A percentile compares a stretch with the other conserved stretches of the same genome.
Conservation (phyloP, 2,329 filamentous ascomycete genomes). For the Penicillium nordicum region DNA sequence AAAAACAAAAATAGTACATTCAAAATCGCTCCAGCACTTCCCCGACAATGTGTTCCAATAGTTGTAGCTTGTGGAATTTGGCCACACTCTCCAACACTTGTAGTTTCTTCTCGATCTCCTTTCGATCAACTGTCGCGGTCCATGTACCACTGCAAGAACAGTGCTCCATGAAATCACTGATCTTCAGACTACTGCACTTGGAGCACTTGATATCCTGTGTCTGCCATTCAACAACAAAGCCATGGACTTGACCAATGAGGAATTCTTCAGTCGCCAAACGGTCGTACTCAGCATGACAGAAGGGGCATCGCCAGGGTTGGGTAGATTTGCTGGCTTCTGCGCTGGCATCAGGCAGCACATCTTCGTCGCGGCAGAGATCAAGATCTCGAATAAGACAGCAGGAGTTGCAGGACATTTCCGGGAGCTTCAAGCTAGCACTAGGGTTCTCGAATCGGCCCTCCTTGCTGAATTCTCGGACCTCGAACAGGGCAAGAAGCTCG, state of each 20-base stretch:
- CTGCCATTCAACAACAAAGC: conserved; percentile 72
- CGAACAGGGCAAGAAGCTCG: conserved; percentile 83
- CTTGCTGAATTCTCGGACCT: conserved; percentile 87
- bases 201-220: conserved; percentile 88
- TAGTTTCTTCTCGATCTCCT: conserved; percentile 63
- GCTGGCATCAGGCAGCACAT: conserved; percentile 60
- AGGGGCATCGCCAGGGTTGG: conserved; percentile 69
- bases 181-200: conserved; percentile 62
- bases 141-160: conserved; percentile 89
- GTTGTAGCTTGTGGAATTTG: conserved; percentile 72
- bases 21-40: conserved; percentile 51
- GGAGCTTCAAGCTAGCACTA: conserved; percentile 67
- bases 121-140: conserved; percentile 66
- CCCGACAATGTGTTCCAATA: conserved; percentile 73
- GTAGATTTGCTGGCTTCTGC: conserved; percentile 30
- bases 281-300: conserved; percentile 73
- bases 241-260: conserved; percentile 73
- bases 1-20: not conserved
- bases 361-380: conserved; percentile 87
- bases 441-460: conserved; percentile 89
- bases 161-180: conserved; percentile 96
- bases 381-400: conserved; percentile 87
- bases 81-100: conserved; percentile 72
- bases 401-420: conserved; percentile 78
- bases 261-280: conserved; percentile 79